phyloP scores from a whole-genome alignment of 768 basidiomycete species.

The Kwoniella dejecticola region DNA sequence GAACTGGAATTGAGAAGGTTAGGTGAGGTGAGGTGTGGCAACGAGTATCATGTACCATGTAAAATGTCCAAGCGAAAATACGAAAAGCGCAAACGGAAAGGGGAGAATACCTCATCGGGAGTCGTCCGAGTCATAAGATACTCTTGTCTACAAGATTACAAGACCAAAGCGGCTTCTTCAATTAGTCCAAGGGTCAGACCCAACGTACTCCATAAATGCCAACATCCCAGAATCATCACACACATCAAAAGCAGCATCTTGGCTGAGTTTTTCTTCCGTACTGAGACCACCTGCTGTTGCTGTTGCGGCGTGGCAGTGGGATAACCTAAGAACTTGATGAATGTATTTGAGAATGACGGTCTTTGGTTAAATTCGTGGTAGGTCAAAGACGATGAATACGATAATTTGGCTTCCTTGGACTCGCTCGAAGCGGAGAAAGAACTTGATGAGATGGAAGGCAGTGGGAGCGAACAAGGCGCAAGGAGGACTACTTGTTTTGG shows the following conservation, averaged over 20 bases:
- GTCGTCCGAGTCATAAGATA: too few relatives aligned
- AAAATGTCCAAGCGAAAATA: too few relatives aligned
- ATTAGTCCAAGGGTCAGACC: not conserved
- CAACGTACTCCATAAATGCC: constrained; percentile 20
- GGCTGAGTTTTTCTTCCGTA: not conserved
- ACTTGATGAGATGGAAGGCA: not conserved
- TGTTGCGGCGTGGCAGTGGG: constrained; percentile 4
- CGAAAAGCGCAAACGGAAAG: too few relatives aligned
- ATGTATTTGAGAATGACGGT: constrained; percentile 13
- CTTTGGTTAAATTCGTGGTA: not conserved
- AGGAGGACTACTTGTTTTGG: constrained; percentile 16
- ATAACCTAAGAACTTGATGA: constrained; percentile 9
- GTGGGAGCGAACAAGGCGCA: constrained; percentile 16
- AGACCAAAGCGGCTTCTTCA: constrained; percentile 1
- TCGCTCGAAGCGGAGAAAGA: not conserved
- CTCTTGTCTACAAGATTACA: too few relatives aligned
- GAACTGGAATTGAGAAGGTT: too few relatives aligned
- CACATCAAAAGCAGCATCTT: constrained; percentile 16
- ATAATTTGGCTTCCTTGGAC: not conserved
- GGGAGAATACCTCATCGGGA: too few relatives aligned
- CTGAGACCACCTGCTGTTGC: not conserved
- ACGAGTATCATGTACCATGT: too few relatives aligned
- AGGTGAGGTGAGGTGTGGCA: too few relatives aligned
- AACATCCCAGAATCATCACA: constrained; percentile 12
- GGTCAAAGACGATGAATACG: not conserved